These are phyloP conservation scores for Aurifilum marmelostoma DNA, from an alignment of 2,329 filamentous ascomycete species.

Conservation along the genomic window DNA sequence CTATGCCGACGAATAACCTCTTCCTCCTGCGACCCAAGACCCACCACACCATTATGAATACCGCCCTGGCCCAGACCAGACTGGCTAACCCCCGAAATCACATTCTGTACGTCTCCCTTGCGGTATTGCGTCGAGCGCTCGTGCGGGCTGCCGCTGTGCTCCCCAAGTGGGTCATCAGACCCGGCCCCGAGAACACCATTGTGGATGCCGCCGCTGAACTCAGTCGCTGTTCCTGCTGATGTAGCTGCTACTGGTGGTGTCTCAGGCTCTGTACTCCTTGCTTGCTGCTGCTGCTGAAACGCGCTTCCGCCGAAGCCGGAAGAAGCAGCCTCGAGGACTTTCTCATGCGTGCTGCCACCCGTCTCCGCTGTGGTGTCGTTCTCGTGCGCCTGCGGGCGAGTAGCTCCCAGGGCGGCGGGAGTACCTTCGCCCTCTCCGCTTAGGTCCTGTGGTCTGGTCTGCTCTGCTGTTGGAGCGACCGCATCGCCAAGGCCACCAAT, in stretches of 20 bases:
- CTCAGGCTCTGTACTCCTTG: not conserved
- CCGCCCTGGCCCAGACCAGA: constrained; percentile 14
- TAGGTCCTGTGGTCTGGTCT: not conserved
- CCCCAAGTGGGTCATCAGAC: not conserved
- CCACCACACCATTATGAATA: constrained; percentile 14
- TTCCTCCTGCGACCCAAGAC: constrained; percentile 8
- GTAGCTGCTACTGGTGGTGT: not conserved
- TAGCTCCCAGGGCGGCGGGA: not conserved
- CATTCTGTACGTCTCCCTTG: constrained; percentile 3
- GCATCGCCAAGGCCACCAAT: not conserved
- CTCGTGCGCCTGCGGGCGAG: not conserved
- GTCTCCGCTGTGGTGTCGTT: not conserved
- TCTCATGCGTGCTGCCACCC: not conserved
- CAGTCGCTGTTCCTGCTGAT: not conserved
- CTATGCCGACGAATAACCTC: not conserved
- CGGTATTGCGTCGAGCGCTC: constrained; percentile 11
- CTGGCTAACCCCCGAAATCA: constrained; percentile 5
- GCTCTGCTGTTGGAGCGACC: not conserved
- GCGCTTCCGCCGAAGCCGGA: not conserved
- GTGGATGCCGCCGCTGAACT: constrained; percentile 6
- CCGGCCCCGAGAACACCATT: constrained; percentile 7
- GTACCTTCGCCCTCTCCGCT: not conserved
- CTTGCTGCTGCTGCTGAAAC: not conserved
- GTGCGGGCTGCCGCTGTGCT: constrained; percentile 1
- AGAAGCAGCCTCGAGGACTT: not conserved